These are phyloP conservation scores for Noccaea bulbosa DNA, from an alignment of 345 rosid genomes.

Conservation along the genomic window DNA sequence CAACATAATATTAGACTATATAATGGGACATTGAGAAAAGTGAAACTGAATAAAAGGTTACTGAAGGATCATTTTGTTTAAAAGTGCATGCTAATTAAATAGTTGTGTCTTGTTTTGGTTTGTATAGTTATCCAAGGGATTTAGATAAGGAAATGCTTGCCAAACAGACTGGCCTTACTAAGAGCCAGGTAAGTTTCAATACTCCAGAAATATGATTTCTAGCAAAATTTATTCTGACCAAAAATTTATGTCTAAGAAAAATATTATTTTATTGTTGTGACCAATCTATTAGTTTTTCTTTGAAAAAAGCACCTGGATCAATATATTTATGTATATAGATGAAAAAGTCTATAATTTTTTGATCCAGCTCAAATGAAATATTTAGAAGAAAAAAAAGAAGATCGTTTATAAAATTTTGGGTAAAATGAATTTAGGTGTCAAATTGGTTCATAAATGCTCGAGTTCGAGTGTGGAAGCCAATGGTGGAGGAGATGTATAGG, in stretches of 20 bases:
- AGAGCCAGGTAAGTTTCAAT: slow-evolving; percentile 64
- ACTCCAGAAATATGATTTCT: too few species aligned
- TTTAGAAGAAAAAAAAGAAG: neutral
- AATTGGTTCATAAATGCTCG: slow-evolving; percentile 81
- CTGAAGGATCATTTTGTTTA: neutral
- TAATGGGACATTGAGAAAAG: neutral
- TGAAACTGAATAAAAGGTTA: neutral
- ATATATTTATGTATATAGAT: neutral
- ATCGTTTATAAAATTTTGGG: neutral
- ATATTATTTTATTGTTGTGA: neutral
- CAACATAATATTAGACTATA: neutral
- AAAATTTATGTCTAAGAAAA: neutral
- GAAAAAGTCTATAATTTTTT: neutral
- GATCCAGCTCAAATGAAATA: neutral
- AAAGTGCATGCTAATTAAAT: neutral
- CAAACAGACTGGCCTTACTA: slow-evolving; percentile 80
- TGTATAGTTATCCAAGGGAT: slow-evolving; percentile 79
- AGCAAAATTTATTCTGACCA: neutral
- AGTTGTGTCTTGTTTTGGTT: slow-evolving; percentile 18
- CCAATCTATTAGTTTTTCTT: neutral
- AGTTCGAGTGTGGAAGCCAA: slow-evolving; percentile 88
- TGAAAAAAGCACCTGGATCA: neutral
- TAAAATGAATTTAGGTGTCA: slow-evolving; percentile 33
- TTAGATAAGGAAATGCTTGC: slow-evolving; percentile 81
- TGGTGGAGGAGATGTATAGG: slow-evolving; percentile 81